phyloP scores from a whole-genome alignment of 306 rosid genomes.

The Cucurbita maxima region DNA sequence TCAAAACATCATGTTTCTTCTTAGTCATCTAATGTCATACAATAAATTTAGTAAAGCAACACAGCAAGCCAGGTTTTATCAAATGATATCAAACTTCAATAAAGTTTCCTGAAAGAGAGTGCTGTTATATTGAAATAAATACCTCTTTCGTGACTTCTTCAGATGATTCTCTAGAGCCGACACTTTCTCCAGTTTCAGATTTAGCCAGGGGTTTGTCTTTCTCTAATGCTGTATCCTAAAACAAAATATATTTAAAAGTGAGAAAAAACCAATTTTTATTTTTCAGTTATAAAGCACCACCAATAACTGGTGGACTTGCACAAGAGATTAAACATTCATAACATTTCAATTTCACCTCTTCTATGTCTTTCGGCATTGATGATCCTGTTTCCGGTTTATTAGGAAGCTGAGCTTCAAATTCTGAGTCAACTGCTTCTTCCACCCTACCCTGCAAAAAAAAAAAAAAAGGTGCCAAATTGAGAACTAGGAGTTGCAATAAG shows the following conservation, averaged over 20 bases:
- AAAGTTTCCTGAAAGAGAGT: not conserved
- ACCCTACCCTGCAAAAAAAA: slow-evolving; percentile 37
- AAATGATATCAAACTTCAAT: not conserved
- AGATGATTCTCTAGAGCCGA: slow-evolving; percentile 30
- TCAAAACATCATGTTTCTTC: not conserved
- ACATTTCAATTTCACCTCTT: slow-evolving; percentile 31
- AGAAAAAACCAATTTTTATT: not conserved
- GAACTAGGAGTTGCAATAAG: slow-evolving; percentile 1
- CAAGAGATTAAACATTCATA: slow-evolving; percentile 4
- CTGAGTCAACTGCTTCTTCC: slow-evolving; percentile 15
- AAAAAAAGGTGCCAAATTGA: slow-evolving; percentile 10
- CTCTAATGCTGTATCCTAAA: slow-evolving; percentile 32
- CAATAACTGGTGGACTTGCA: not conserved
- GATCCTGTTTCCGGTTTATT: slow-evolving; percentile 21
- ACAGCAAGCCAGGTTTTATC: not conserved
- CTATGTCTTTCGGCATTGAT: slow-evolving; percentile 24
- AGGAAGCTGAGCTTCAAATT: slow-evolving; percentile 24
- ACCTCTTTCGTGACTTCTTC: slow-evolving; percentile 29
- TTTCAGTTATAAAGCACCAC: not conserved
- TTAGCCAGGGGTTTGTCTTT: slow-evolving; percentile 27
- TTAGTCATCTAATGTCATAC: not conserved
- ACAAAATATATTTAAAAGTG: not conserved
- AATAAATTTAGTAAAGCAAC: not conserved
- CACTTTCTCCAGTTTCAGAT: slow-evolving; percentile 28
- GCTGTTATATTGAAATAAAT: not conserved